phyloP scores from a whole-genome alignment of 1,284 basidiomycete genomes.

The Boletus hoseneyae region DNA sequence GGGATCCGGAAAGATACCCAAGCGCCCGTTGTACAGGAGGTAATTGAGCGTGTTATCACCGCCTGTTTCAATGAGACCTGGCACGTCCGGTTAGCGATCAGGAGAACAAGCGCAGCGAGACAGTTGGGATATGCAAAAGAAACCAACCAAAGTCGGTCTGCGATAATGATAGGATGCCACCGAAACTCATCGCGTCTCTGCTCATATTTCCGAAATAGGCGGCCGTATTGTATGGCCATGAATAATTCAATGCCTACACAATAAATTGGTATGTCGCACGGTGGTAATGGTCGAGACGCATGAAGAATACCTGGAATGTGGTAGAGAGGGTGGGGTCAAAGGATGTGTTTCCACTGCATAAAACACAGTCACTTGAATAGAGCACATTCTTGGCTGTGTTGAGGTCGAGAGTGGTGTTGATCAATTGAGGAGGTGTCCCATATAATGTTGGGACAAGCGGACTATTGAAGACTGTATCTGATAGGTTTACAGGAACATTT shows the following conservation, averaged over 20 bases:
- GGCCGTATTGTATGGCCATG: slow-evolving; percentile 10
- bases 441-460: slow-evolving; percentile 20
- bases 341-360: slow-evolving; percentile 19
- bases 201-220: slow-evolving; percentile 15
- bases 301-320: slow-evolving; percentile 20
- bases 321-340: slow-evolving; percentile 19
- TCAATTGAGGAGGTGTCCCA: slow-evolving; percentile 23
- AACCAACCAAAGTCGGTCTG: slow-evolving; percentile 14
- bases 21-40: slow-evolving; percentile 23
- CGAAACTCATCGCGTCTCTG: slow-evolving; percentile 15
- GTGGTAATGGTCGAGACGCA: not conserved
- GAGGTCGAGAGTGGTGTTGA: slow-evolving; percentile 22
- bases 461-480: slow-evolving; percentile 15
- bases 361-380: slow-evolving; percentile 22
- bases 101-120: too few relatives aligned
- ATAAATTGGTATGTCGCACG: not conserved
- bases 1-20: slow-evolving; percentile 24
- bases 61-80: slow-evolving; percentile 16
- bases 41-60: slow-evolving; percentile 12
- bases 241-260: slow-evolving; percentile 7
- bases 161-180: slow-evolving; percentile 10
- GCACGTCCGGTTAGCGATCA: not conserved
- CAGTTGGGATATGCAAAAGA: too few relatives aligned
- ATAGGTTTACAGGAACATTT: slow-evolving; percentile 11
- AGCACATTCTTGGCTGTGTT: slow-evolving; percentile 14